phyloP scores from a whole-genome alignment of 176 grass and related monocot genomes.

The Puccinellia tenuiflora region DNA sequence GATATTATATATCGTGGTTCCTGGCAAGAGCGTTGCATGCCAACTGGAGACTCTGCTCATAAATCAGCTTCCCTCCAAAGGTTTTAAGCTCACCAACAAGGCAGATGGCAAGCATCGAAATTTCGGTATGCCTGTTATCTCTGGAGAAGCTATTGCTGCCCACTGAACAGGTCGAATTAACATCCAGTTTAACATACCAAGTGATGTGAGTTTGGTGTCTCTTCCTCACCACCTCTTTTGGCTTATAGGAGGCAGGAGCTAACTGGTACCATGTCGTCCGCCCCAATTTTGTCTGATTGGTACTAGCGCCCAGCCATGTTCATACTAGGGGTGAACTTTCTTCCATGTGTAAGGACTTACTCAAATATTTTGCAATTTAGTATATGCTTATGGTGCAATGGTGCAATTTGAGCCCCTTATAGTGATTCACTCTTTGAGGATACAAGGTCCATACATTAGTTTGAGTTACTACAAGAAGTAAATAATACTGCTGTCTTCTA shows the following conservation, averaged over 20 bases:
- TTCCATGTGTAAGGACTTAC: not conserved
- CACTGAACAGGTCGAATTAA: constrained; percentile 12
- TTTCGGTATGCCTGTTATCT: constrained; percentile 47
- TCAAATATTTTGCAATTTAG: not conserved
- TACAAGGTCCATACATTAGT: not conserved
- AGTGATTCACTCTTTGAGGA: not conserved
- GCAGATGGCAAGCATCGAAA: constrained; percentile 92
- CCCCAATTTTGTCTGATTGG: constrained; percentile 60
- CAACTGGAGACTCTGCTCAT: constrained; percentile 94
- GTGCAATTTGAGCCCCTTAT: not conserved
- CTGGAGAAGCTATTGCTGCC: constrained; percentile 36
- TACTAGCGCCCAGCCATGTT: constrained; percentile 24
- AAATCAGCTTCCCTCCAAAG: constrained; percentile 71
- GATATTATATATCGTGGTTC: constrained; percentile 62
- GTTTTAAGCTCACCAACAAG: constrained; percentile 74
- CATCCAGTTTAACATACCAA: not conserved
- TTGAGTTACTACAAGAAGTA: not conserved
- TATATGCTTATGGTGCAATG: not conserved
- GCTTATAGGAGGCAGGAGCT: constrained; percentile 36
- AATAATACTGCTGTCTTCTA: not conserved
- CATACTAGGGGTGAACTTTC: constrained; percentile 17
- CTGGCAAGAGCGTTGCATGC: constrained; percentile 87
- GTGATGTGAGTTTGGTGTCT: not conserved
- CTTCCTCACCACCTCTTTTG: not conserved
- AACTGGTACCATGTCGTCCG: constrained; percentile 8